Base-by-base conservation (phyloP, 2,329 filamentous ascomycete genomes). In the Sporothrix curviconia region DNA sequence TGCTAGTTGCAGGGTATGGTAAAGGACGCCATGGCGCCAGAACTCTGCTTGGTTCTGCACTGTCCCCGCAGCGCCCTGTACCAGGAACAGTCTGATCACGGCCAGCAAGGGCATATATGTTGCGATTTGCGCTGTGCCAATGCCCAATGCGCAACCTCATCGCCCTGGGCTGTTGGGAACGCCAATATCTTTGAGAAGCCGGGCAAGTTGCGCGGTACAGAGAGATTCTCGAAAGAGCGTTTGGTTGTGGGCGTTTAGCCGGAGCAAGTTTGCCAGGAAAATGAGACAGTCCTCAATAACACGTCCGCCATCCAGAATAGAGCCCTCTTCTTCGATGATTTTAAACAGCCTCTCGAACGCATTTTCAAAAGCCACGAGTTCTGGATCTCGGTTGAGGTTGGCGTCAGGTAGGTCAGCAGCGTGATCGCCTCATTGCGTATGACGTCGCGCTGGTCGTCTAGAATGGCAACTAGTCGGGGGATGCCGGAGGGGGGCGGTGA, bases 361-460 rank as follows among this genome's bases (percentile, higher is more conserved):
- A 76, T 90, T 92, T 66, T 96, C 91, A 64, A 96, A 97, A 0
- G 91, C 94, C 24, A 97, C 92, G 2, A 97, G 80, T 97, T 97
- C 69, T 97, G 92, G 54, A 99, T 82, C 66, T 97, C 92, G 42
- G 86, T 76, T 8, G 92, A 96, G 0, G 85, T 86, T 30, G 90
- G 89, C 0, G 94, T 96, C 30, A 99, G 78, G 58, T 91, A 89
- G 32, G 89, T 95, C 50, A 99, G 81, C 14, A 99, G 79, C n/a
- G 87, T 79, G 28, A 99, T 80, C 4, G 85, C 90, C 73, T 95
- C 90, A 72, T 95, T 95, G 61, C 92, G 84, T 49, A 97, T 80
- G 15, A 90, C 90, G 64, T 99, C 94, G 64, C 91, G 82, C 49
- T 78, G 80, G 68, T 99, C 94, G 66, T 95, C 90, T 42, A 99